Evolutionary conservation across 2,329 filamentous ascomycete species (phyloP).

Genomic region (Curvularia hawaiiensis): DNA sequence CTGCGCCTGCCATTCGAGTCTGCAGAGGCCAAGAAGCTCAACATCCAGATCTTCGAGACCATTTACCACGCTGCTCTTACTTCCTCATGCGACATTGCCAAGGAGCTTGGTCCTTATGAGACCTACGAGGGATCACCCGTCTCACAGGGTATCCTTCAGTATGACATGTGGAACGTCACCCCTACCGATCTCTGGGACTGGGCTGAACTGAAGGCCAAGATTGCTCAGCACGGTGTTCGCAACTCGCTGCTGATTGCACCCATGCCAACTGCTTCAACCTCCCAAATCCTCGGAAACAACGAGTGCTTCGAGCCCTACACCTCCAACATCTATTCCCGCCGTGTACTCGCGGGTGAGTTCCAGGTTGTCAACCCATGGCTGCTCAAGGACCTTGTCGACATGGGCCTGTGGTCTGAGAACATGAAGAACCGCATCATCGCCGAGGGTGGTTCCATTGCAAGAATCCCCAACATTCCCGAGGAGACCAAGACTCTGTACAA

Average conservation of each 20-base stretch:
- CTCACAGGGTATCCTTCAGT: constrained; percentile 94
- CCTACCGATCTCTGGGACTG: constrained; percentile 97
- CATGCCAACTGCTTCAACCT: constrained; percentile 97
- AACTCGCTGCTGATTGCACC: constrained; percentile 95
- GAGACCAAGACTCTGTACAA: constrained; percentile 98
- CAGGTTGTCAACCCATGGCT: constrained; percentile 99
- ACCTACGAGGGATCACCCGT: constrained; percentile 93
- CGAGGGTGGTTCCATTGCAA: constrained; percentile 93
- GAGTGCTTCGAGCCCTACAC: constrained; percentile 99
- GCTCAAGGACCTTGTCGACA: constrained; percentile 95
- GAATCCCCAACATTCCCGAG: constrained; percentile 93
- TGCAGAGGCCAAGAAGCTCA: constrained; percentile 87
- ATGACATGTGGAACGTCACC: constrained; percentile 97
- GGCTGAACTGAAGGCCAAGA: constrained; percentile 84
- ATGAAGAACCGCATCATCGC: constrained; percentile 99
- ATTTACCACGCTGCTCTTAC: constrained; percentile 97
- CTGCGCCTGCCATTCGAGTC: constrained; percentile 97
- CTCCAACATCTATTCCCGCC: constrained; percentile 98
- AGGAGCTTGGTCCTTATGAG: constrained; percentile 81
- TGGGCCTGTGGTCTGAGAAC: constrained; percentile 97
- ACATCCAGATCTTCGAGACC: constrained; percentile 99
- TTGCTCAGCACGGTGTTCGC: constrained; percentile 89
- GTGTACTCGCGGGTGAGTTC: constrained; percentile 97
- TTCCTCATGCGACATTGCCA: constrained; percentile 84
- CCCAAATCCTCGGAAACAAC: constrained; percentile 98